Percentiles rank a stretch among this genome's conserved stretches.
phyloP scores from a whole-genome alignment of 441 rosid genomes.

The Theobroma grandiflorum region DNA sequence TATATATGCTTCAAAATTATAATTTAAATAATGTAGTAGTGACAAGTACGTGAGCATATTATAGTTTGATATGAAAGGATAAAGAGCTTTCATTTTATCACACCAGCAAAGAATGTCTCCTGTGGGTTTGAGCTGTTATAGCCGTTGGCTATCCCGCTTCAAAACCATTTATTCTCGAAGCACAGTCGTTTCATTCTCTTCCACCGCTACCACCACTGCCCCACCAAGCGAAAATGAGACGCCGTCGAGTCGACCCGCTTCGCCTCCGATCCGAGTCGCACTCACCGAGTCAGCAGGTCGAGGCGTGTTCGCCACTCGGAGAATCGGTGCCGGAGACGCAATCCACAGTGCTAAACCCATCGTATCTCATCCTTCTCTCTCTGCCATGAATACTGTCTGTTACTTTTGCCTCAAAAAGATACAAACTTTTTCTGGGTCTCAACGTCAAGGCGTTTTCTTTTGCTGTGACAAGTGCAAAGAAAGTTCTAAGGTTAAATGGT shows the following conservation, averaged over 20 bases:
- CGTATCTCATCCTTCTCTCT: slow-evolving; percentile 61
- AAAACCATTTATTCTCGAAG: slow-evolving; percentile 13
- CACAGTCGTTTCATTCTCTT: slow-evolving; percentile 23
- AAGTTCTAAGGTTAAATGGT: slow-evolving; percentile 55
- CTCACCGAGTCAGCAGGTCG: slow-evolving; percentile 82
- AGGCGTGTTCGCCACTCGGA: slow-evolving; percentile 79
- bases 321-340: slow-evolving; percentile 70
- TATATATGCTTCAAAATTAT: no score
- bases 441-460: slow-evolving; percentile 49
- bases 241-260: slow-evolving; percentile 37
- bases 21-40: no score
- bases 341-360: slow-evolving; percentile 83
- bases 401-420: slow-evolving; percentile 71
- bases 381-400: slow-evolving; percentile 52
- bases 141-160: slow-evolving; percentile 40
- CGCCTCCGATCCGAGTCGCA: slow-evolving; percentile 78
- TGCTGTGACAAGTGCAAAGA: slow-evolving; percentile 61
- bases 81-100: background rate
- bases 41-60: no score
- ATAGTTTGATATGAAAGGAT: background rate
- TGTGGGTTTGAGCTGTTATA: background rate
- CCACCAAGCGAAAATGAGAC: slow-evolving; percentile 24
- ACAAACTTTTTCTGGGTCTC: slow-evolving; percentile 25
- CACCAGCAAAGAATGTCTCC: background rate
- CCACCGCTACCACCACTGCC: slow-evolving; percentile 39